These are phyloP conservation scores for Podospora tetraspora DNA, from an alignment of 495 filamentous ascomycete species.

Conservation along the genomic window DNA sequence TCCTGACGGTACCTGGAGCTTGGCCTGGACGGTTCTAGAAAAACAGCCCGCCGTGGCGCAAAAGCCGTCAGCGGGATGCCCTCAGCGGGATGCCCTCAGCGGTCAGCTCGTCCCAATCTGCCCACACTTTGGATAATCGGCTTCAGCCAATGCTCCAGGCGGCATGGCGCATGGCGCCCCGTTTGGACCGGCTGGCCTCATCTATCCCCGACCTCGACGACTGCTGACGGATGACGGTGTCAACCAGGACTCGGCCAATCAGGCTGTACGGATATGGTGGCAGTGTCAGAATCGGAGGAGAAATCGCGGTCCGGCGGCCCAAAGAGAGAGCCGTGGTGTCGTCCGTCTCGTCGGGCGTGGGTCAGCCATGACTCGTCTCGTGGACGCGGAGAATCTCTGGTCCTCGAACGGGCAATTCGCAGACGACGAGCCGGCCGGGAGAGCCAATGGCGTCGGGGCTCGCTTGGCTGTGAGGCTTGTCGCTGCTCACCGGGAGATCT, in stretches of 20 bases:
- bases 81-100: neutral
- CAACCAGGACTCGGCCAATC: constrained; percentile 16
- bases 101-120: constrained; percentile 18
- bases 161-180: constrained; percentile 13
- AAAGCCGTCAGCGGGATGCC: neutral
- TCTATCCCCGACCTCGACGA: constrained; percentile 21
- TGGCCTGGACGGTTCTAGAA: constrained; percentile 22
- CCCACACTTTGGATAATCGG: constrained; percentile 34
- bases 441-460: neutral
- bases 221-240: constrained; percentile 9
- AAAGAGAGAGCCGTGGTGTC: constrained; percentile 4
- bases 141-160: constrained; percentile 13
- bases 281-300: constrained; percentile 23
- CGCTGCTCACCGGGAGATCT: neutral
- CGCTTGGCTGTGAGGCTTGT: neutral
- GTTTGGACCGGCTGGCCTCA: constrained; percentile 18
- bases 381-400: constrained; percentile 5
- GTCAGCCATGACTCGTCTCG: constrained; percentile 4
- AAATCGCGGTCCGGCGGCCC: constrained; percentile 31
- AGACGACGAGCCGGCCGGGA: neutral
- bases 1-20: constrained; percentile 1
- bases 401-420: neutral
- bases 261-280: constrained; percentile 31
- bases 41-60: constrained; percentile 19
- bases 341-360: neutral